Percentiles rank a stretch among this genome's conserved stretches.
These are phyloP conservation scores for Teunomyces panamensis DNA, from an alignment of 805 yeast genomes.

Conservation along the genomic window DNA sequence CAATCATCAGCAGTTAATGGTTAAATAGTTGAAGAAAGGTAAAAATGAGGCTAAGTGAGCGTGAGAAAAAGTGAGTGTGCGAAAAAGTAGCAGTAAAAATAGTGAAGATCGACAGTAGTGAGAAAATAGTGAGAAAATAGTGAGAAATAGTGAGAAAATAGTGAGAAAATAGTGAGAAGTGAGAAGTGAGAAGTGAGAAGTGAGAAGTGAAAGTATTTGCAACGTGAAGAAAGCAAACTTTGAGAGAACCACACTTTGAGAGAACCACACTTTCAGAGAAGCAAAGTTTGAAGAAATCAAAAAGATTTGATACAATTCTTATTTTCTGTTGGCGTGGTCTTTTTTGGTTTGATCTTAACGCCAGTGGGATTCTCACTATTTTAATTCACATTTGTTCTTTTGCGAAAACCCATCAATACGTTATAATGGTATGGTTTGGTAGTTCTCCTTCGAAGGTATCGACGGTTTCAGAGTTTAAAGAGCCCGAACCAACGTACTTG, in stretches of 20 bases:
- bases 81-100: not conserved
- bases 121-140: no score
- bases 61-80: not conserved
- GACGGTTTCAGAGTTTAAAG: constrained; percentile 27
- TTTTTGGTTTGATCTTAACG: not conserved
- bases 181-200: not conserved
- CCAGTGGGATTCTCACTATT: no score
- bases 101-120: not conserved
- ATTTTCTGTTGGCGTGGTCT: not conserved
- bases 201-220: not conserved
- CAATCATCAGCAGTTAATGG: not conserved
- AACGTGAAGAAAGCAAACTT: not conserved
- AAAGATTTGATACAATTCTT: no score
- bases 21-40: no score
- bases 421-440: constrained; percentile 43
- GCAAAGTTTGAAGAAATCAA: no score
- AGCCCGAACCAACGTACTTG: constrained; percentile 29
- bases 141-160: not conserved
- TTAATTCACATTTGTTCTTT: not conserved
- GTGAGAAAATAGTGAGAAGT: not conserved
- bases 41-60: not conserved
- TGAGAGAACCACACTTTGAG: not conserved
- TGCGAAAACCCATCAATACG: no score
- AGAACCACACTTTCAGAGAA: no score
- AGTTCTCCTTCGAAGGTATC: constrained; percentile 35